Conservation (phyloP, 1,284 basidiomycete species). For the Phylloporus gajari region DNA sequence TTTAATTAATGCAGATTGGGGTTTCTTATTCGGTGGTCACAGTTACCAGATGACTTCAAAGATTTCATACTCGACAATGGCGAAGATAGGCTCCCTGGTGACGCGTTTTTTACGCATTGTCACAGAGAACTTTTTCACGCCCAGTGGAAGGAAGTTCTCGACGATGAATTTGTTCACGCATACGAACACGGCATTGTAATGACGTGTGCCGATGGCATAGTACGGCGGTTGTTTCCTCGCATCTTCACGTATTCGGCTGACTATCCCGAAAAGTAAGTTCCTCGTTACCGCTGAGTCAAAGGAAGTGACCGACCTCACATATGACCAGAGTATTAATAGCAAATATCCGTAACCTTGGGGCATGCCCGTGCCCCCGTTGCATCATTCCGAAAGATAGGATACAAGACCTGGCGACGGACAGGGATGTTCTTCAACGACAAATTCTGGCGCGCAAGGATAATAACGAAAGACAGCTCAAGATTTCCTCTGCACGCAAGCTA, state of each 20-base stretch:
- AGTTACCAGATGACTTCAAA: no score
- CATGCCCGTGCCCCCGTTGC: background rate
- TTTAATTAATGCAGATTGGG: no score
- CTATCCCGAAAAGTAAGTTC: constrained; percentile 38
- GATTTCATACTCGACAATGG: no score
- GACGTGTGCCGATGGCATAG: no score
- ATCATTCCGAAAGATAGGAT: constrained; percentile 37
- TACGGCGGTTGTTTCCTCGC: constrained; percentile 37
- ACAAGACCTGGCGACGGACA: background rate
- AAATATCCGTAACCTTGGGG: constrained; percentile 19
- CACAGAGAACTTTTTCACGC: no score
- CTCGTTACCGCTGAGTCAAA: no score
- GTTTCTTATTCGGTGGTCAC: no score
- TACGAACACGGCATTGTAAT: no score
- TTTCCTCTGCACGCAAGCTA: constrained; percentile 33
- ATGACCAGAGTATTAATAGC: constrained; percentile 29
- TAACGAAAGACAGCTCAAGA: constrained; percentile 37
- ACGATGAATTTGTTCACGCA: no score
- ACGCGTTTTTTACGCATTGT: no score
- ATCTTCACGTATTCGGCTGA: constrained; percentile 48
- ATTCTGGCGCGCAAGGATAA: constrained; percentile 31
- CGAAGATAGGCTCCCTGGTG: no score
- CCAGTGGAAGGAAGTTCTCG: no score
- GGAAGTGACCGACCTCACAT: background rate
- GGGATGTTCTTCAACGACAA: background rate